phyloP scores from a whole-genome alignment of 148 eudicot species.

The Pharnaceum exiguum region DNA sequence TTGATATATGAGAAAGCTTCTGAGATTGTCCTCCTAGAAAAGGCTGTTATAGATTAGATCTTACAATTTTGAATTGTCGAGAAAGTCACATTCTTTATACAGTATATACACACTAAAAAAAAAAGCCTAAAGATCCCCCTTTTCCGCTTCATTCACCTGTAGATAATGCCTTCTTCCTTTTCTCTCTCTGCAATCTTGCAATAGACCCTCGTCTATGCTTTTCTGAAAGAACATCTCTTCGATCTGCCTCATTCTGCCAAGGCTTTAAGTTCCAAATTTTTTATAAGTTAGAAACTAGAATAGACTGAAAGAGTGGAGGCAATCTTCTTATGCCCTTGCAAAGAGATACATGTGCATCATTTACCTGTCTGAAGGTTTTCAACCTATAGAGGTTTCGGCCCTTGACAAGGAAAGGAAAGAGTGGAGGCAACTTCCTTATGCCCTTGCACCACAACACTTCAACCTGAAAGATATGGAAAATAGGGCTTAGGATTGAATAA shows the following conservation, averaged over 20 bases:
- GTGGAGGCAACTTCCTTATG: slow-evolving; percentile 49
- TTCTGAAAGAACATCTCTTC: slow-evolving; percentile 63
- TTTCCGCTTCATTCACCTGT: slow-evolving; percentile 29
- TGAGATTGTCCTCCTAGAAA: slow-evolving; percentile 37
- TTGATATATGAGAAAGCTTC: slow-evolving; percentile 22
- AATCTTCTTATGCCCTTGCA: neutral
- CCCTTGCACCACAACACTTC: slow-evolving; percentile 92
- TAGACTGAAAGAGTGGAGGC: neutral
- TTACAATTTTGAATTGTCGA: neutral
- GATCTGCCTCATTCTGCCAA: slow-evolving; percentile 74
- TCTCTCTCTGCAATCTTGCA: slow-evolving; percentile 55
- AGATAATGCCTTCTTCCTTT: slow-evolving; percentile 25
- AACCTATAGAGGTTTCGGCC: slow-evolving; percentile 80
- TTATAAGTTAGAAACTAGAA: slow-evolving; percentile 8
- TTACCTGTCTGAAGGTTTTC: slow-evolving; percentile 78
- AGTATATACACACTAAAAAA: neutral
- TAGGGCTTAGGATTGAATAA: neutral
- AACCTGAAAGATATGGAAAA: slow-evolving; percentile 33
- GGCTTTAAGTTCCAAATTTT: slow-evolving; percentile 27
- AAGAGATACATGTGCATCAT: slow-evolving; percentile 2
- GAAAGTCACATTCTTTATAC: neutral
- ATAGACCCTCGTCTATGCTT: slow-evolving; percentile 73
- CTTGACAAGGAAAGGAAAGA: slow-evolving; percentile 72
- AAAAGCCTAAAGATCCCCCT: neutral
- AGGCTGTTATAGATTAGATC: neutral